These are phyloP conservation scores for Zygosaccharomyces bailii DNA, from an alignment of 805 yeast genomes.

Conservation along the genomic window DNA sequence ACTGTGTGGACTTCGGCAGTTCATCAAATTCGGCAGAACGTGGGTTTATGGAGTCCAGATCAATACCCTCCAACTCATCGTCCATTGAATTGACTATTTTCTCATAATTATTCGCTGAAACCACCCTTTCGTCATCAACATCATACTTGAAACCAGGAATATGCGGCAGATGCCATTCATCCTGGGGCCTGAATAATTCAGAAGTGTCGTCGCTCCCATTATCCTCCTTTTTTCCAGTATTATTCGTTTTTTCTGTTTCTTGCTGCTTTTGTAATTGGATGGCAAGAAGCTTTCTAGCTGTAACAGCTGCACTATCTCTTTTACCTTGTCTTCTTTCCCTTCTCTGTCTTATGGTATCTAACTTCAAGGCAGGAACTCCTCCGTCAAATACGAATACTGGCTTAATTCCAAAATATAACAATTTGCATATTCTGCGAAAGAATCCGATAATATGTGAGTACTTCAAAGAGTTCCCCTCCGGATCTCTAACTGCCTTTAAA, in stretches of 20 bases:
- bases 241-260: constrained; percentile 6
- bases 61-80: constrained; percentile 63
- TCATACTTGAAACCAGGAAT: constrained; percentile 53
- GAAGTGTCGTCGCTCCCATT: constrained; percentile 29
- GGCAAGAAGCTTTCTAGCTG: constrained; percentile 80
- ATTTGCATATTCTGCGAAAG: constrained; percentile 86
- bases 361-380: constrained; percentile 82
- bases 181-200: constrained; percentile 46
- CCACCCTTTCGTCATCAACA: constrained; percentile 64
- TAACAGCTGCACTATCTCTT: constrained; percentile 60
- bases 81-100: constrained; percentile 55
- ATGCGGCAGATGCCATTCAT: constrained; percentile 83
- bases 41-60: constrained; percentile 76
- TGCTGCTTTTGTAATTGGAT: constrained; percentile 60
- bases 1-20: constrained; percentile 82
- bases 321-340: constrained; percentile 72
- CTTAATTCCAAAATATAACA: constrained; percentile 77
- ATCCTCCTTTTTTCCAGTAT: constrained; percentile 6
- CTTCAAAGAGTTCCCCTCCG: constrained; percentile 69
- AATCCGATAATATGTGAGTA: constrained; percentile 94
- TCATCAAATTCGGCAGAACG: constrained; percentile 69
- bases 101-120: constrained; percentile 68
- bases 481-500: constrained; percentile 87
- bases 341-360: constrained; percentile 71
- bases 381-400: constrained; percentile 97